phyloP scores from a whole-genome alignment of 78 protist genomes.

The Guillardia theta region DNA sequence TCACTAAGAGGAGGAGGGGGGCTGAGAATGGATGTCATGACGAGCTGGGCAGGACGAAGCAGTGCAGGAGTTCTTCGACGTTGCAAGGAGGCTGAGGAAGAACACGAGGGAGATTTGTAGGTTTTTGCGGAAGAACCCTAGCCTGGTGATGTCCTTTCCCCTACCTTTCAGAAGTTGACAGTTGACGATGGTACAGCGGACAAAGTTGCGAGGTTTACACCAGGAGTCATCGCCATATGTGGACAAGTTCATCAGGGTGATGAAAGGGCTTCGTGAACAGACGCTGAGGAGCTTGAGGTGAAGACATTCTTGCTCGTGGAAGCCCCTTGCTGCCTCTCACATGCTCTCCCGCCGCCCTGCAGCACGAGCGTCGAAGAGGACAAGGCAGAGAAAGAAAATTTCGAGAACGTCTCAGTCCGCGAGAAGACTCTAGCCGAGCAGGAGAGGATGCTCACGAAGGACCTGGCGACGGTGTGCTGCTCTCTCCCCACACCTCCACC shows the following conservation, averaged over 20 bases:
- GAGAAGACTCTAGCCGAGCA: background rate
- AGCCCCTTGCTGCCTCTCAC: too few species aligned
- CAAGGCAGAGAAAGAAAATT: conserved; percentile 14
- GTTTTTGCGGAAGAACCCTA: background rate
- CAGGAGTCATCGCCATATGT: too few species aligned
- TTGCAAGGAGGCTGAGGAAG: background rate
- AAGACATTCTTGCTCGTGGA: too few species aligned
- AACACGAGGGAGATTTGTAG: conserved; percentile 14
- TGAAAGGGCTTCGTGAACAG: background rate
- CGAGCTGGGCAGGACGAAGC: background rate
- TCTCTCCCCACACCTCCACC: too few species aligned
- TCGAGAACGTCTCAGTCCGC: conserved; percentile 29
- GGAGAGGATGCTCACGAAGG: conserved; percentile 31
- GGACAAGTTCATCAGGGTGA: too few species aligned
- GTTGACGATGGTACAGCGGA: too few species aligned
- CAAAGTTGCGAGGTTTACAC: too few species aligned
- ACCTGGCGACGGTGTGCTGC: conserved; percentile 40
- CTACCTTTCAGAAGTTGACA: too few species aligned
- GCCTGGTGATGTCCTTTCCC: too few species aligned
- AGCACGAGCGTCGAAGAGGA: conserved; percentile 18
- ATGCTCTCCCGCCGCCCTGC: too few species aligned
- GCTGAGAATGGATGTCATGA: background rate
- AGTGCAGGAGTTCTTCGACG: background rate
- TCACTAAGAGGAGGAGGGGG: background rate
- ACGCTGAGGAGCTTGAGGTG: too few species aligned